A percentile compares a stretch with the other conserved stretches of the same genome.
Conservation (phyloP, 2,329 filamentous ascomycete genomes). For the Tolypocladium pustulatum region DNA sequence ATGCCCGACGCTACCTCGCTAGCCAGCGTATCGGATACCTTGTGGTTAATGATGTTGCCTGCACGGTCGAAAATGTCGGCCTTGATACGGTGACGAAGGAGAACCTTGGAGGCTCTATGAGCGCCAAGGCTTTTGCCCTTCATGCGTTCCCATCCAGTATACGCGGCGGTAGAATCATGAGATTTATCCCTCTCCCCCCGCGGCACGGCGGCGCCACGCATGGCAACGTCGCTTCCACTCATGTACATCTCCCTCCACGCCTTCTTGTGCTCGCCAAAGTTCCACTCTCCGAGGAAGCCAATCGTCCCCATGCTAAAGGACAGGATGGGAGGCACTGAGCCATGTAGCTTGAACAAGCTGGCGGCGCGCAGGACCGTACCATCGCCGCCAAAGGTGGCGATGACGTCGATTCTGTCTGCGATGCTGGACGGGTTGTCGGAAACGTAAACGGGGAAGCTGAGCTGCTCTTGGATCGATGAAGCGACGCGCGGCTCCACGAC, state of each 20-base stretch:
- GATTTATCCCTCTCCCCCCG: constrained; percentile 15
- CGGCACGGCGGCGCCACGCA: constrained; percentile 31
- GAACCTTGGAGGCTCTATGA: constrained; percentile 63
- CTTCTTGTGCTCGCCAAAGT: constrained; percentile 83
- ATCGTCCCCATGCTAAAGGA: constrained; percentile 96
- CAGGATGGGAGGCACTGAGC: constrained; percentile 77
- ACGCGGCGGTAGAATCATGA: constrained; percentile 5
- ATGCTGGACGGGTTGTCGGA: constrained; percentile 41
- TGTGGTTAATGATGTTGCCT: constrained; percentile 48
- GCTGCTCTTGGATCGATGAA: constrained; percentile 53
- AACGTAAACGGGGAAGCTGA: constrained; percentile 67
- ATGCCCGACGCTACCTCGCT: constrained; percentile 32
- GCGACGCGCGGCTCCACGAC: constrained; percentile 75
- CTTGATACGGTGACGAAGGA: constrained; percentile 77
- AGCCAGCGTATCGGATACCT: constrained; percentile 33
- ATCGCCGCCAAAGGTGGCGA: constrained; percentile 85
- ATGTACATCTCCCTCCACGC: constrained; percentile 92
- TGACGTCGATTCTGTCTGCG: constrained; percentile 74
- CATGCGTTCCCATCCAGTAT: constrained; percentile 56
- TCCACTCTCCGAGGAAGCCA: constrained; percentile 94
- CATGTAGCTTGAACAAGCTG: constrained; percentile 61
- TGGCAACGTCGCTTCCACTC: constrained; percentile 47
- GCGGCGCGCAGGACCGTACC: constrained; percentile 26
- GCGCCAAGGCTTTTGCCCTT: constrained; percentile 74
- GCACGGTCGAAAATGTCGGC: constrained; percentile 71